Base-by-base conservation (phyloP, 768 basidiomycete species). In the Pisolithus microcarpus region DNA sequence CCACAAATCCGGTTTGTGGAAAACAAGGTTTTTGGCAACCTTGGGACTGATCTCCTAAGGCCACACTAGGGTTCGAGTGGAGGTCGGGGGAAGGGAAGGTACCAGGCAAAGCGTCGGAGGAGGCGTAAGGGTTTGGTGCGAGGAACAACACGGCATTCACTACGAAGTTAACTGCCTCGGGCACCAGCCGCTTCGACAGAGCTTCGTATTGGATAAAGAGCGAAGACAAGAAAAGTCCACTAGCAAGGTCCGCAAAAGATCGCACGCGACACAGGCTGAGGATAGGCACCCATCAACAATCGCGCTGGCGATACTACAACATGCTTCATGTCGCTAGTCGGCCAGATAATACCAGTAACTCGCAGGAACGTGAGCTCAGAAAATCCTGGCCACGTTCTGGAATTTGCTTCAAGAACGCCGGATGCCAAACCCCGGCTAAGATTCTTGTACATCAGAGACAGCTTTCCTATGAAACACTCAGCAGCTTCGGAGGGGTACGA, bases 271-370 rank as follows among this genome's bases (percentile, higher is more conserved):
- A 79, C 26, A 99, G 74, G 7, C 85, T 85, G 16, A 99, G 84
- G 64, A n/a, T 97, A 98, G 43, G 91, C 85, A 1, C 88, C 91
- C 74, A 96, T 88, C 49, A 98, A 77, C 16, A 98, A 70, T 46
- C 91, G 80, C 0, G 93, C 79, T 0, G 93, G 91, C 0, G 90
- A 87, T 18, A 91, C 73, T 43, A 98, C 92, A 0, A 84, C 80
- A 66, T 99, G 94, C 47, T 84, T 85, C 69, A 95, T 78, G 68
- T 99, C 96, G 64, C 91, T 95, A 2, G 93, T 92, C 3, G 93
- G 87, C 94, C 94, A 99, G 34, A 88, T 71, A 13, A 75, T 70
- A 4, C 92, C 92, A 46, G 91, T 78, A 37, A 93, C 65, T 21
- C 93, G 82, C 28, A 98, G 72, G 2, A 99, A 72, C 0, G 78